Evolutionary conservation across 1,284 basidiomycete genomes (phyloP).

Genomic region (Rhodotorula sp.): DNA sequence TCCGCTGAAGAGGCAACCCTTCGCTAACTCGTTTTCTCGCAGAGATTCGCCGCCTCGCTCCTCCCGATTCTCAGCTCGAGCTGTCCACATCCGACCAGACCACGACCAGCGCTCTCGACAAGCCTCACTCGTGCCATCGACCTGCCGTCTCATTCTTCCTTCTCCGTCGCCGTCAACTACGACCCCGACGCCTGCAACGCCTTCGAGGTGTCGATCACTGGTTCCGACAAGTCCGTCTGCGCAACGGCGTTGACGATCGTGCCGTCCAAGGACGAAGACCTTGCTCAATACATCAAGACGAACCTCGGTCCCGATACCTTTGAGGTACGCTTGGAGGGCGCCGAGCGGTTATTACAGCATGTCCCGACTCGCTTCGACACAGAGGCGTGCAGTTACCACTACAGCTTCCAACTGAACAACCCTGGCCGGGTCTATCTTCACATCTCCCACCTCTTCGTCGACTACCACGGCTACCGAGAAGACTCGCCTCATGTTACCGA

Average conservation of each 20-base stretch:
- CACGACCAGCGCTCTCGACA: too few species aligned
- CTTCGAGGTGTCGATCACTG: conserved; percentile 12
- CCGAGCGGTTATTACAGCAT: not conserved
- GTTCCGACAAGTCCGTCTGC: not conserved
- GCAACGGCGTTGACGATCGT: not conserved
- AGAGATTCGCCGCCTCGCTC: too few species aligned
- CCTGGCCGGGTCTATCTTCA: not conserved
- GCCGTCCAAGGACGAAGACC: not conserved
- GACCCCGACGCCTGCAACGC: conserved; percentile 18
- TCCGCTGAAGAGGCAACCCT: too few species aligned
- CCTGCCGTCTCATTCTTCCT: conserved; percentile 1
- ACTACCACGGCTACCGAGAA: conserved; percentile 3
- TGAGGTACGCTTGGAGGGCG: conserved; percentile 5
- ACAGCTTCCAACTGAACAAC: conserved; percentile 7
- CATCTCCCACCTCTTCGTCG: too few species aligned
- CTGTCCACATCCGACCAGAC: too few species aligned
- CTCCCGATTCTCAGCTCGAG: too few species aligned
- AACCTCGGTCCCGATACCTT: conserved; percentile 5
- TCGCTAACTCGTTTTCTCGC: too few species aligned
- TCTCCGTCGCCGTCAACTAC: conserved; percentile 14
- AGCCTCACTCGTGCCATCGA: not conserved
- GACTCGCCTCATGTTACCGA: not conserved
- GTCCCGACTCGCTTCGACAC: not conserved
- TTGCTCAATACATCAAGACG: not conserved
- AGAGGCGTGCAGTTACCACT: not conserved